Base-by-base conservation (phyloP, 2,329 filamentous ascomycete genomes). In the Xylariaceae sp. region DNA sequence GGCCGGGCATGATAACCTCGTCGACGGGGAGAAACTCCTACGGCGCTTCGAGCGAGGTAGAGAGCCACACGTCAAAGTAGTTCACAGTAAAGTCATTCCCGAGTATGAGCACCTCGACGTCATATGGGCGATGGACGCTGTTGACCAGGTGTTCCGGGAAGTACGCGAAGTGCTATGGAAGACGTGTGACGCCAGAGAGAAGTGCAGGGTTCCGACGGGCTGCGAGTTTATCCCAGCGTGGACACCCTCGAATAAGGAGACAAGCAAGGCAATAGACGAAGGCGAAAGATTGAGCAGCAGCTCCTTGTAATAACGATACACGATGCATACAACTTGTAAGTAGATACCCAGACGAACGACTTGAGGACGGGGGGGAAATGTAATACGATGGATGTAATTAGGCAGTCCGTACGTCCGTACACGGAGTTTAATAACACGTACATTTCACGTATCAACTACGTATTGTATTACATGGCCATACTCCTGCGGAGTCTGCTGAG, bases 81-180 rank as follows among this genome's bases (percentile, higher is more conserved):
- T 96, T 3, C 88, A 96, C 71, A 80, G 81, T 59, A 95, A 89
- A 67, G 76, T 95, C 27, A 87, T 96, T 43, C 84, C 89, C 2
- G 89, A 87, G 46, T 95, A 96, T 68, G 92, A 96, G 73, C 92
- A 97, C 71, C 78, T 97, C 3, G 92, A 96, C 72, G 89, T 96
- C 1, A 84, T 97, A 39, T 96, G 92, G 92, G 91, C 91, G 0
- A 89, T 96, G 77, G 91, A 96, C 66, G 84, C 85, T 0, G 83
- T 91, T 12, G 85, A 92, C 47, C 82, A 92, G 68, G 88, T 96
- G 0, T 94, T 91, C 4, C 78, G 76, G 54, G 91, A 95, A 72
- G 75, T 96, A 0, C 80, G 84, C 32, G 86, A 92, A 64, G 86
- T 95, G 11, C 71, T 96, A 9, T 96, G 91, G 91, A 85, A 85